A percentile compares a stretch with the other conserved stretches of the same genome.
These are phyloP conservation scores for Venturiaceae sp. DNA, from an alignment of 2,329 filamentous ascomycete genomes.

Conservation along the genomic window DNA sequence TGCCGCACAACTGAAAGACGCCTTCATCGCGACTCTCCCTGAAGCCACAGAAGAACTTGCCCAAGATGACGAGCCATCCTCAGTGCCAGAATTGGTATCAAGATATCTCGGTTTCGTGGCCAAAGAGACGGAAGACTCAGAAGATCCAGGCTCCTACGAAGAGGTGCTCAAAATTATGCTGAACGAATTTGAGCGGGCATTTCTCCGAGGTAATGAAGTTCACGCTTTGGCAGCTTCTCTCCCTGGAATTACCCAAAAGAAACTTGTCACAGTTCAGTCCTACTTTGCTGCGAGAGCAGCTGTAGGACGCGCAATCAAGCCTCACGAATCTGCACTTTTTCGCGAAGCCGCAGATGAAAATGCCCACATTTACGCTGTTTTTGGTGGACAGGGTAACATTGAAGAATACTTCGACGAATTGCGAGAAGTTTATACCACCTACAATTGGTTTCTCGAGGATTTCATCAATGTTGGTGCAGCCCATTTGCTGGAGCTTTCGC, in stretches of 20 bases:
- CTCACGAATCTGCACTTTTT: conserved; percentile 87
- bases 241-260: conserved; percentile 88
- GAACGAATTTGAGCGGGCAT: conserved; percentile 93
- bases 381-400: conserved; percentile 96
- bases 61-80: conserved; percentile 98
- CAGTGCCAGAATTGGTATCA: conserved; percentile 81
- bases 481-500: conserved; percentile 74
- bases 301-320: conserved; percentile 74
- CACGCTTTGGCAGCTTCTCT: conserved; percentile 79
- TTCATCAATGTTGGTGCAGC: conserved; percentile 74
- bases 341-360: conserved; percentile 76
- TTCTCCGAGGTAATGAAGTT: conserved; percentile 90
- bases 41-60: conserved; percentile 92
- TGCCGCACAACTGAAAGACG: conserved; percentile 86
- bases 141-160: conserved; percentile 84
- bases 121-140: conserved; percentile 80
- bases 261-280: conserved; percentile 76
- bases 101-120: conserved; percentile 89
- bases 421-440: conserved; percentile 81
- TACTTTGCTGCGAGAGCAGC: conserved; percentile 88
- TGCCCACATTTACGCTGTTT: conserved; percentile 84
- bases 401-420: conserved; percentile 99
- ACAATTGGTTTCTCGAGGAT: conserved; percentile 81
- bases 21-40: conserved; percentile 77
- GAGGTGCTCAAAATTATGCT: conserved; percentile 87